These are phyloP conservation scores for Aspergillus pseudoterreus DNA, from an alignment of 2,329 filamentous ascomycete genomes.

Conservation along the genomic window DNA sequence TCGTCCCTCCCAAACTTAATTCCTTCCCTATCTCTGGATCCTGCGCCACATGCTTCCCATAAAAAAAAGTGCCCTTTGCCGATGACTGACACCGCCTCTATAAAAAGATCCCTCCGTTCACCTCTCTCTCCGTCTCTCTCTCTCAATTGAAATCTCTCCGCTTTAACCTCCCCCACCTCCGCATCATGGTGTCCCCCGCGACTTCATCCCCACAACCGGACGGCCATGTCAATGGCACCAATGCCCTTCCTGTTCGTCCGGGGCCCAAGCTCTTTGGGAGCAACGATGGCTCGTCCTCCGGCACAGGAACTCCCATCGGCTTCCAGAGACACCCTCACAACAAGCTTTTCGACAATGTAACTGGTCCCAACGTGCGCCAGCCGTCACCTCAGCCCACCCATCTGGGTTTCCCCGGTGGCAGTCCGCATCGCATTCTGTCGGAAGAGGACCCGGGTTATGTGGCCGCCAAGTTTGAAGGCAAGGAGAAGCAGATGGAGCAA, in stretches of 20 bases:
- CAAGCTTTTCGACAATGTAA: slow-evolving; percentile 56
- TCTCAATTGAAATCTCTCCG: slow-evolving; percentile 2
- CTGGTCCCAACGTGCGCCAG: slow-evolving; percentile 56
- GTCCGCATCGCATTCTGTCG: slow-evolving; percentile 67
- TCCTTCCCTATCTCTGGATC: not conserved
- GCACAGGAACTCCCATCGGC: slow-evolving; percentile 38
- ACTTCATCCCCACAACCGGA: slow-evolving; percentile 25
- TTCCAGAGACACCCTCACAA: slow-evolving; percentile 47
- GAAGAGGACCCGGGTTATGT: slow-evolving; percentile 93
- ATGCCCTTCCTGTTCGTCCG: slow-evolving; percentile 24
- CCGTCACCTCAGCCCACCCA: slow-evolving; percentile 88
- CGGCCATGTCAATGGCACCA: slow-evolving; percentile 22
- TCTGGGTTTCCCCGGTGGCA: slow-evolving; percentile 64
- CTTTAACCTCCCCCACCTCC: not conserved
- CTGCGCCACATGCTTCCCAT: not conserved
- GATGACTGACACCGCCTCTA: not conserved
- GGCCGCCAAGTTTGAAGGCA: slow-evolving; percentile 89
- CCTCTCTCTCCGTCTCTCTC: not conserved
- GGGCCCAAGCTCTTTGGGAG: slow-evolving; percentile 31
- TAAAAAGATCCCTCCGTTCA: not conserved
- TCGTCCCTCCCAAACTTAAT: not conserved
- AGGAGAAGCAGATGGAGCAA: slow-evolving; percentile 82
- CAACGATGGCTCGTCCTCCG: slow-evolving; percentile 32
- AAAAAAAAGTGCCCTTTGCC: not conserved
- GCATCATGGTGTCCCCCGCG: slow-evolving; percentile 29